Evolutionary conservation across 768 basidiomycete species (phyloP).

Genomic region (Solioccasus polychromus): DNA sequence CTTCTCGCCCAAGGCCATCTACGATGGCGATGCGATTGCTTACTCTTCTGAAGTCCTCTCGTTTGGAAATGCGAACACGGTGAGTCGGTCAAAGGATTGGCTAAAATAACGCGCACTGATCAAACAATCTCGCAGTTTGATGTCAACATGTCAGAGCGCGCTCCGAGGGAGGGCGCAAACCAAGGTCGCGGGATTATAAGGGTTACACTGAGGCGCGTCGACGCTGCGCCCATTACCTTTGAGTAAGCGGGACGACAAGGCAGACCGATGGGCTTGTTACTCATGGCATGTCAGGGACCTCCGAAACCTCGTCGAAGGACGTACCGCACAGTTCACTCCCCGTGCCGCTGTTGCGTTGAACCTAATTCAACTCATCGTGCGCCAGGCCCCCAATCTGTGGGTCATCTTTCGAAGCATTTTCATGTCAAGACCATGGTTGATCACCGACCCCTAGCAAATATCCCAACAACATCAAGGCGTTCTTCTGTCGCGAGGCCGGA

Average conservation of each 20-base stretch:
- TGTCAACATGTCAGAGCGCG: conserved; percentile 32
- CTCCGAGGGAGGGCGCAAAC: conserved; percentile 9
- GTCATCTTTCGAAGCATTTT: conserved; percentile 9
- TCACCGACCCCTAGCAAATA: conserved; percentile 32
- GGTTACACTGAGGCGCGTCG: conserved; percentile 38
- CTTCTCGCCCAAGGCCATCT: conserved; percentile 44
- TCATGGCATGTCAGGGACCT: conserved; percentile 21
- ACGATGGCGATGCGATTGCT: conserved; percentile 43
- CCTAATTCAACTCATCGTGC: conserved; percentile 46
- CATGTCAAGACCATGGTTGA: background rate
- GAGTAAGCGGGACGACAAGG: conserved; percentile 23
- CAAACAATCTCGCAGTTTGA: conserved; percentile 28
- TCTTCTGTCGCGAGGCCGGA: conserved; percentile 38
- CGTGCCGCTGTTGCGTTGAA: conserved; percentile 40
- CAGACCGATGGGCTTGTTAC: too few relatives aligned
- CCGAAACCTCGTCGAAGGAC: conserved; percentile 24
- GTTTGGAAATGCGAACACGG: conserved; percentile 31
- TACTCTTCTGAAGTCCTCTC: conserved; percentile 36
- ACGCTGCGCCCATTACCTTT: conserved; percentile 35
- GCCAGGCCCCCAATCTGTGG: conserved; percentile 46
- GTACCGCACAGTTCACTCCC: conserved; percentile 19
- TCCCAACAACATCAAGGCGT: conserved; percentile 45
- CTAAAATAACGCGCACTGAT: background rate
- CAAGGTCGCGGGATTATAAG: conserved; percentile 27
- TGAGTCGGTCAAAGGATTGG: conserved; percentile 12